Conservation (phyloP, 1,139 yeast genomes). For the Meyerozyma sp. region DNA sequence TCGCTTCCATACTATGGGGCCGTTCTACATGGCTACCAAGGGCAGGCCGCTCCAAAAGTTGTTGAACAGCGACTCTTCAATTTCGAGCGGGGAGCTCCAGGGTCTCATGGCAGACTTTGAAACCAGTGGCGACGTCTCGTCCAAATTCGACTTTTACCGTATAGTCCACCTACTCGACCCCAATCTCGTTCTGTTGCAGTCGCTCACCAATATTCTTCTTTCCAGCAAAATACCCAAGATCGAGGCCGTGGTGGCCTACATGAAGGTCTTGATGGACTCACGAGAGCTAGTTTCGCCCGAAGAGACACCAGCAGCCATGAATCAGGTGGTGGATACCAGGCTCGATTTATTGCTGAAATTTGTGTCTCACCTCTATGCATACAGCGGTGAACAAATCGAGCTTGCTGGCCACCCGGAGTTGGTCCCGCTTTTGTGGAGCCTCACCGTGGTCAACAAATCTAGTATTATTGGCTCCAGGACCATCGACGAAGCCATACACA, state of each 20-base stretch:
- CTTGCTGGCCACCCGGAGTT: slow-evolving; percentile 23
- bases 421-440: slow-evolving; percentile 32
- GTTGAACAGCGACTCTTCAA: slow-evolving; percentile 5
- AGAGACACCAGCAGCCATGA: not conserved
- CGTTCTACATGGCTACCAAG: slow-evolving; percentile 6
- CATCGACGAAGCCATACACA: slow-evolving; percentile 21
- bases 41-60: slow-evolving; percentile 1
- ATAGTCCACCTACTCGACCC: slow-evolving; percentile 35
- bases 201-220: slow-evolving; percentile 19
- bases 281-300: slow-evolving; percentile 14
- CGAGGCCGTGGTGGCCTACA: slow-evolving; percentile 25
- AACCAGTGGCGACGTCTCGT: slow-evolving; percentile 23
- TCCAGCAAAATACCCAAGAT: slow-evolving; percentile 15
- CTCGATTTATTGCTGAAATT: slow-evolving; percentile 24
- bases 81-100: slow-evolving; percentile 7
- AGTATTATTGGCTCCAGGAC: slow-evolving; percentile 20
- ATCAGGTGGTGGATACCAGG: slow-evolving; percentile 5
- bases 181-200: slow-evolving; percentile 18
- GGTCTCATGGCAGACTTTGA: slow-evolving; percentile 13
- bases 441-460: slow-evolving; percentile 15
- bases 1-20: slow-evolving; percentile 34
- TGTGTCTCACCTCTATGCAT: slow-evolving; percentile 20
- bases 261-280: slow-evolving; percentile 31
- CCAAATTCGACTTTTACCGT: slow-evolving; percentile 31
- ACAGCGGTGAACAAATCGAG: slow-evolving; percentile 20